A percentile compares a stretch with the other conserved stretches of the same genome.
Evolutionary conservation across 73 alveolate genomes (phyloP).

Genomic region (Blepharisma japonicum): DNA sequence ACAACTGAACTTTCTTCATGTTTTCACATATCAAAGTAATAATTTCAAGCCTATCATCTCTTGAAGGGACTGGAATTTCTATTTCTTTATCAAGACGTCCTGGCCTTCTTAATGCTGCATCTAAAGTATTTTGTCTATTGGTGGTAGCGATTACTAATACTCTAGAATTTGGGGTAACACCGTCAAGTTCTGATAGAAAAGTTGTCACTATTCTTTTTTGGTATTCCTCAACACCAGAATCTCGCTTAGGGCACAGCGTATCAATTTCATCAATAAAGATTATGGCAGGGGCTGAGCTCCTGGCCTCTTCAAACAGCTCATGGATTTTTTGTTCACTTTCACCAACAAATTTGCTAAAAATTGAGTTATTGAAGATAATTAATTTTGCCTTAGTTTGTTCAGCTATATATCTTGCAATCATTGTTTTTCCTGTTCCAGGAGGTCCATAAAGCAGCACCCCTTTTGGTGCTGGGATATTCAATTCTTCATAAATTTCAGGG

Average conservation of each 20-base stretch:
- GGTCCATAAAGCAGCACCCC: slow-evolving; percentile 98
- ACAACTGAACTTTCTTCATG: slow-evolving; percentile 34
- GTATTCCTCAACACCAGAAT: slow-evolving; percentile 58
- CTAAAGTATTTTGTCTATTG: slow-evolving; percentile 51
- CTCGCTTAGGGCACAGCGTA: slow-evolving; percentile 97
- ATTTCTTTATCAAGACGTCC: slow-evolving; percentile 81
- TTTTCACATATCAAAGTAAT: slow-evolving; percentile 57
- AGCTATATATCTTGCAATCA: slow-evolving; percentile 94
- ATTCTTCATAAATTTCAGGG: slow-evolving; percentile 58
- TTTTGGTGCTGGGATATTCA: slow-evolving; percentile 82
- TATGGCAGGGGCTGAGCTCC: slow-evolving; percentile 84
- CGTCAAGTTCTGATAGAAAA: slow-evolving; percentile 62
- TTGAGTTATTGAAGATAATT: slow-evolving; percentile 90
- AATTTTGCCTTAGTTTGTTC: slow-evolving; percentile 93
- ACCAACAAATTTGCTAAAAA: slow-evolving; percentile 93
- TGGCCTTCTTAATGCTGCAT: slow-evolving; percentile 64
- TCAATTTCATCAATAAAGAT: slow-evolving; percentile 98
- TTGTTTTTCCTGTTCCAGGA: slow-evolving; percentile 97
- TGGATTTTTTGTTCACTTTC: slow-evolving; percentile 84
- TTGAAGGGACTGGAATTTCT: slow-evolving; percentile 78
- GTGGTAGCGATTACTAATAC: slow-evolving; percentile 71
- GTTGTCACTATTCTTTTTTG: slow-evolving; percentile 90
- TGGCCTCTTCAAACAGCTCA: slow-evolving; percentile 80
- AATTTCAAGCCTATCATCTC: slow-evolving; percentile 69
- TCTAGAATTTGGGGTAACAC: slow-evolving; percentile 67